phyloP scores from a whole-genome alignment of 495 filamentous ascomycete genomes.

The Podospora didyma region DNA sequence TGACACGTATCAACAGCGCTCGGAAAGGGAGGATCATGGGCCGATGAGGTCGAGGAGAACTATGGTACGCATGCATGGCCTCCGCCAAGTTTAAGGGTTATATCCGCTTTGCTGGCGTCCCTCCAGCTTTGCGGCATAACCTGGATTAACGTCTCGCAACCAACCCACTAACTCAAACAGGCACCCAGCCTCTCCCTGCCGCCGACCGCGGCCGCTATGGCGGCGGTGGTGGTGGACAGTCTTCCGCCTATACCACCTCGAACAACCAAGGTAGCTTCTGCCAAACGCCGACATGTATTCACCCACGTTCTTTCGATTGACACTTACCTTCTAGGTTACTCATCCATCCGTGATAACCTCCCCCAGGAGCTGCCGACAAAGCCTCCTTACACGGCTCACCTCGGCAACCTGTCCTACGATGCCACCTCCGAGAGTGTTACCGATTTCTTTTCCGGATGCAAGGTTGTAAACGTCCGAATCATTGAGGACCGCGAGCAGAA shows the following conservation, averaged over 20 bases:
- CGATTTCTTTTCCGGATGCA: slow-evolving; percentile 80
- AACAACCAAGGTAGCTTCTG: slow-evolving; percentile 22
- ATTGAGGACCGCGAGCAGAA: slow-evolving; percentile 91
- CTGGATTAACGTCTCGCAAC: no score
- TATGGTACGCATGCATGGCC: slow-evolving; percentile 51
- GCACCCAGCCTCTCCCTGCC: slow-evolving; percentile 44
- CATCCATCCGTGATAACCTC: slow-evolving; percentile 67
- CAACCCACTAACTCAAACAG: no score
- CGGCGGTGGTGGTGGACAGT: slow-evolving; percentile 22
- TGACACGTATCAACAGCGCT: slow-evolving; percentile 53
- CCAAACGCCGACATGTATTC: slow-evolving; percentile 5
- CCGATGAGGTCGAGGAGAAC: slow-evolving; percentile 93
- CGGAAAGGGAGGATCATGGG: slow-evolving; percentile 80
- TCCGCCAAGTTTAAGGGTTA: neutral
- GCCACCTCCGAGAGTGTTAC: slow-evolving; percentile 73
- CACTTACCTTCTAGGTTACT: slow-evolving; percentile 46
- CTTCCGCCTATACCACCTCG: neutral
- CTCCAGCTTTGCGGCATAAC: neutral
- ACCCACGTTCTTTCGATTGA: neutral
- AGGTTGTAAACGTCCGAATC: slow-evolving; percentile 84
- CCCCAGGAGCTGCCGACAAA: slow-evolving; percentile 72
- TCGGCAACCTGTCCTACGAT: slow-evolving; percentile 95
- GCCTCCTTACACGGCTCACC: slow-evolving; percentile 90
- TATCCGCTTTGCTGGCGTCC: neutral
- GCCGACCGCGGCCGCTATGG: slow-evolving; percentile 38